Percentiles rank a stretch among this genome's conserved stretches.
phyloP scores from a whole-genome alignment of 2,329 filamentous ascomycete genomes.

The Endothia cerciana region DNA sequence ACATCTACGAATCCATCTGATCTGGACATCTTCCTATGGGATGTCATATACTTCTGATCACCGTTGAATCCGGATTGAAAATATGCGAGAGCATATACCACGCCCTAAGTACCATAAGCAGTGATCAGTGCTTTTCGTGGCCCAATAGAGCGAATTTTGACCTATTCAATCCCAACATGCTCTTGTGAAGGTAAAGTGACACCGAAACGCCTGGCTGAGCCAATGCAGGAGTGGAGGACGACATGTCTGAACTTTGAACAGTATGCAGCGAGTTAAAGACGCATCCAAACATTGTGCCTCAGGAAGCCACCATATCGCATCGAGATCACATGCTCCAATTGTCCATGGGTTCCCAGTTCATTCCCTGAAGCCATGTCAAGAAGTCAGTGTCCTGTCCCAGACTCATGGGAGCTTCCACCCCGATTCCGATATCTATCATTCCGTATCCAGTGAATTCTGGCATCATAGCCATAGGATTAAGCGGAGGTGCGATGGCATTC shows the following conservation, averaged over 20 bases:
- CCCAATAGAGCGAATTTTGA: too few species aligned
- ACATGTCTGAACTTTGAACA: background rate
- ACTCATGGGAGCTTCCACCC: conserved; percentile 35
- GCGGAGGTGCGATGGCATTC: conserved; percentile 19
- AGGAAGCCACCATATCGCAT: too few species aligned
- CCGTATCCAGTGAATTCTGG: conserved; percentile 33
- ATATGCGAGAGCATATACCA: too few species aligned
- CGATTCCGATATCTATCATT: conserved; percentile 35
- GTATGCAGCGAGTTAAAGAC: background rate
- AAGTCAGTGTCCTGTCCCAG: conserved; percentile 40
- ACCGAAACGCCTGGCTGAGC: background rate
- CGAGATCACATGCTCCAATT: conserved; percentile 23
- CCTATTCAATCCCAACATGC: background rate
- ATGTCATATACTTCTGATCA: too few species aligned
- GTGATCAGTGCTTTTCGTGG: background rate
- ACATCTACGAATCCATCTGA: too few species aligned
- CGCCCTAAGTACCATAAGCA: too few species aligned
- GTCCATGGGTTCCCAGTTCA: conserved; percentile 38
- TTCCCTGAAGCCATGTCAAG: conserved; percentile 41
- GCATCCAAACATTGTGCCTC: conserved; percentile 1
- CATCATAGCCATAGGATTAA: conserved; percentile 29
- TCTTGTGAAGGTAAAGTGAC: background rate
- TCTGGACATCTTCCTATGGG: too few species aligned
- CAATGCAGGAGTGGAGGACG: background rate
- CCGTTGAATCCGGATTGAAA: too few species aligned